Percentiles rank a stretch among this genome's conserved stretches.
phyloP scores from a whole-genome alignment of 768 basidiomycete genomes.

The Leccinum disarticulatum region DNA sequence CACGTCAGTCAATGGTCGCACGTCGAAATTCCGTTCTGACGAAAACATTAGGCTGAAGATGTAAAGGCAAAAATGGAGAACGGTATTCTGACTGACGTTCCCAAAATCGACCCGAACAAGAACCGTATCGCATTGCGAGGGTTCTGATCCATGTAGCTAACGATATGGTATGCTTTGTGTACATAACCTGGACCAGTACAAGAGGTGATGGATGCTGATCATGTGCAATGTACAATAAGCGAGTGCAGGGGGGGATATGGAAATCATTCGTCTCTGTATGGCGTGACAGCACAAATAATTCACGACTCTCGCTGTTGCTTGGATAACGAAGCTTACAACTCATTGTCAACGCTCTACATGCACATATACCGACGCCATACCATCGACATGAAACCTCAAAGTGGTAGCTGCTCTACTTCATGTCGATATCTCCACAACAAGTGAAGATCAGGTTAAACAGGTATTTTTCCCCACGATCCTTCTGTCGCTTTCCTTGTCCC shows the following conservation, averaged over 20 bases:
- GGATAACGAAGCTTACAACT: background rate
- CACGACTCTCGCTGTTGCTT: too few relatives aligned
- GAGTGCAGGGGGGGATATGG: too few relatives aligned
- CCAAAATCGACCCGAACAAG: conserved; percentile 41
- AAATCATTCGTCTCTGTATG: too few relatives aligned
- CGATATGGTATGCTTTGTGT: too few relatives aligned
- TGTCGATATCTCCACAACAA: conserved; percentile 15
- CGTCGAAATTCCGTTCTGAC: background rate
- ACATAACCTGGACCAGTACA: too few relatives aligned
- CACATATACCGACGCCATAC: too few relatives aligned
- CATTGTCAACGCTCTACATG: background rate
- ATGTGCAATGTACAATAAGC: too few relatives aligned
- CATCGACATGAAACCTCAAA: too few relatives aligned
- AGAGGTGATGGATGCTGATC: too few relatives aligned
- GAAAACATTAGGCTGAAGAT: conserved; percentile 34
- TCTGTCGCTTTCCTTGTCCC: conserved; percentile 2
- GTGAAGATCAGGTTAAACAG: conserved; percentile 28
- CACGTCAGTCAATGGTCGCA: background rate
- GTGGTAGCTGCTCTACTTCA: too few relatives aligned
- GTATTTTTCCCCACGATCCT: conserved; percentile 8
- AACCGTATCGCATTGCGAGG: conserved; percentile 39
- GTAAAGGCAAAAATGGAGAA: conserved; percentile 46
- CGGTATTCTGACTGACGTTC: conserved; percentile 46
- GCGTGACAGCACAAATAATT: too few relatives aligned
- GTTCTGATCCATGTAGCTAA: too few relatives aligned